Base-by-base conservation (phyloP, 179 eudicot species). In the Silene noctiflora region DNA sequence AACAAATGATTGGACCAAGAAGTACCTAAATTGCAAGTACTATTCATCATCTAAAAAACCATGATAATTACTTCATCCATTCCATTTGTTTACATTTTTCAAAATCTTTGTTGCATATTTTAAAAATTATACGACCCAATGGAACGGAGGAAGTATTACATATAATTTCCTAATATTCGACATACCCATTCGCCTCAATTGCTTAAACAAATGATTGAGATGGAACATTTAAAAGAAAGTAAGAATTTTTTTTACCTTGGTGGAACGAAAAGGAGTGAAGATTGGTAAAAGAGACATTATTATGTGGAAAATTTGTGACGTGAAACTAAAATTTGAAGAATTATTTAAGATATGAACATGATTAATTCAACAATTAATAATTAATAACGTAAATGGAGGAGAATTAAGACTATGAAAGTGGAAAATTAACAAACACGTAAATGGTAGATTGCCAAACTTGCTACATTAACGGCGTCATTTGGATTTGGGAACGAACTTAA, bases 341-440 rank as follows among this genome's bases (percentile, higher is more conserved):
- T 46, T 46, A 62, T 25, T 62, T 42, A 42, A 42, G 48, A 6
- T 48, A 53, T 33, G 46, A 51, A 20, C 5, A 53, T 65, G 16
- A 12, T 53, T 14, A 24, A 13, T 24, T 35, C 42, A 35, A 27
- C 0, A 4, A n/a, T 35, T 33, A 33, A 33, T 33, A 33, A 33
- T 33, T 35, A 44, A 12, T 24, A 72, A 72, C 55, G 67, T 72
- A 69, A 77, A 77, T 67, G 65, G 48, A 42, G 48, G 48, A 10
- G 48, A 20, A 20, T 20, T 6, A 61, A 61, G 27, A 61, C 12
- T 20, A 61, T 71, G 72, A 20, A 78, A 78, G 76, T 81, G 81
- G 79, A 78, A 66, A 58, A 66, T 62, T 71, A 82, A 58, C 81
- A 29, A 78, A 78, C 79, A 82, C 81, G 73, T 35, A 27, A 71